Base-by-base conservation (phyloP, 2,329 filamentous ascomycete genomes). In the Neofusicoccum sp. region DNA sequence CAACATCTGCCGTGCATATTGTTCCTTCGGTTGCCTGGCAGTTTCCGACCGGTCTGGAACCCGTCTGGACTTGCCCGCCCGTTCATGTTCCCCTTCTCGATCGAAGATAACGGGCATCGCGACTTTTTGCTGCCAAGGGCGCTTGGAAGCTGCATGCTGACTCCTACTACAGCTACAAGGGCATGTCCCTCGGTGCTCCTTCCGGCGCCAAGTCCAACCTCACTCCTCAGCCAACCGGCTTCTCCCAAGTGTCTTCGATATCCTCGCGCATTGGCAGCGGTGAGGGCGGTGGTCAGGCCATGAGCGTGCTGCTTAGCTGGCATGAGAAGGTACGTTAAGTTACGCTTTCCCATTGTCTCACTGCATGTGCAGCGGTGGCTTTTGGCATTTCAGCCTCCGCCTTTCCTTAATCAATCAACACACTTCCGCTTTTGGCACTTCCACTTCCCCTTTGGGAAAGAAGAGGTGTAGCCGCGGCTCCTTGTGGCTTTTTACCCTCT, bases 221-320 rank as follows among this genome's bases (percentile, higher is more conserved):
- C 63, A 85, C 91, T 31, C 92, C 93, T 45, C 91, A 96, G 78
- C 83, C 86, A 63, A 96, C 93, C 4, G 93, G 93, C 6, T 97
- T 97, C 80, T 93, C 90, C 72, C 94, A 97, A 79, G 85, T 94
- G 65, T 82, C 84, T 69, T 72, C 77, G 58, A 85, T 94, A 65
- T 82, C 84, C 69, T 73, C 77, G 56, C 79, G 86, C 68, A 59
- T 58, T 11, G 79, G 85, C 65, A 84, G 84, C 61, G 85, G 84
- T 48, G 86, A 87, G 64, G 90, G 91, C 50, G 89, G 92, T 66
- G 91, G 92, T 39, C 89, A 93, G 63, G 90, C 89, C 61, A 98
- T 98, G 95, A 98, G 95, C 74, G 95, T 99, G 58, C 78, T 99
- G 74, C 82, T 99, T 69, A 97, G 93, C 79, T 99, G 95, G 95